A percentile compares a stretch with the other conserved stretches of the same genome.
Conservation (phyloP, 2,329 filamentous ascomycete species). For the Cercospora sp. region DNA sequence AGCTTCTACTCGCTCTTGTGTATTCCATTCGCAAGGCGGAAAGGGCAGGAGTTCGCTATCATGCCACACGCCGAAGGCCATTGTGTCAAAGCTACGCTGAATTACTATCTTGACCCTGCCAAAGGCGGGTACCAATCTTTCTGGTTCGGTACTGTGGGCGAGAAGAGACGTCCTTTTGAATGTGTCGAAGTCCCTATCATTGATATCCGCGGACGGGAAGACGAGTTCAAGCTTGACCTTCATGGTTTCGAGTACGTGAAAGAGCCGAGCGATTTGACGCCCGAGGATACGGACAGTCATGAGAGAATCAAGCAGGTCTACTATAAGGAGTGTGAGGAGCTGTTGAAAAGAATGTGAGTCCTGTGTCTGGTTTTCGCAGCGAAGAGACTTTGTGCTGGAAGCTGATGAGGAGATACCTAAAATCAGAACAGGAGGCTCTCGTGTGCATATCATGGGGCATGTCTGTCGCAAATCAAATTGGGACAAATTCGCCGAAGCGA, state of each 20-base stretch:
- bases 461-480: conserved; percentile 14
- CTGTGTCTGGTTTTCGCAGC: not conserved
- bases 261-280: not conserved
- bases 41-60: not conserved
- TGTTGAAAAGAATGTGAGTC: conserved; percentile 16
- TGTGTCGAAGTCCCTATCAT: conserved; percentile 41
- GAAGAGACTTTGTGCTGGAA: not conserved
- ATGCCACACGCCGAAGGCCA: conserved; percentile 6
- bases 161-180: conserved; percentile 21
- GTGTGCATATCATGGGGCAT: conserved; percentile 15
- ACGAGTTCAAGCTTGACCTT: conserved; percentile 16
- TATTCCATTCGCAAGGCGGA: not conserved
- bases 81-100: conserved; percentile 16
- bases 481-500: conserved; percentile 9
- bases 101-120: conserved; percentile 21
- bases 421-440: conserved; percentile 6
- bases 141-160: conserved; percentile 16
- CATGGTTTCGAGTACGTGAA: conserved; percentile 32
- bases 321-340: conserved; percentile 15
- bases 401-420: not conserved
- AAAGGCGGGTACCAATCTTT: conserved; percentile 18
- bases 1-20: not conserved
- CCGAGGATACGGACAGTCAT: conserved; percentile 4
- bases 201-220: conserved; percentile 42
- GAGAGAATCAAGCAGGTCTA: conserved; percentile 14